Conservation (phyloP, 1,139 yeast species). For the Arxiozyma heterogenica region DNA sequence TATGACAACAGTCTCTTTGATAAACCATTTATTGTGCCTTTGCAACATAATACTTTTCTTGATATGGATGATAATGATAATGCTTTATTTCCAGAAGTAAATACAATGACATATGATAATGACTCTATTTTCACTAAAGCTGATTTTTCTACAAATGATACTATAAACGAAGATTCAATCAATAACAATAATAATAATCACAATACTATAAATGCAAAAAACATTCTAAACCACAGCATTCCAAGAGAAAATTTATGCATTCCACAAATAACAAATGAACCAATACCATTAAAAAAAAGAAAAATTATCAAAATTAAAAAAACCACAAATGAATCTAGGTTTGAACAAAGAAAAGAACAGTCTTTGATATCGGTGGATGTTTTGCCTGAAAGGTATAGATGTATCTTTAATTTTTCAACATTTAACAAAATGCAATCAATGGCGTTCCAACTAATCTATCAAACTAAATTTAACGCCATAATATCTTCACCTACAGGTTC, state of each 20-base stretch:
- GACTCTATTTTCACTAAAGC: slow-evolving; percentile 1
- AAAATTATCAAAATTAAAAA: neutral
- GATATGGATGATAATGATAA: slow-evolving; percentile 16
- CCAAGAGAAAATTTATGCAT: neutral
- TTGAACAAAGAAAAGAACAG: neutral
- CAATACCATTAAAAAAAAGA: slow-evolving; percentile 2
- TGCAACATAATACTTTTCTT: slow-evolving; percentile 17
- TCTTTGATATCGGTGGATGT: slow-evolving; percentile 2
- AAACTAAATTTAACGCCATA: slow-evolving; percentile 36
- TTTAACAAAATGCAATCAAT: slow-evolving; percentile 46
- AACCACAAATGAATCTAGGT: neutral
- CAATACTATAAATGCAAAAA: neutral
- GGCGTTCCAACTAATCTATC: slow-evolving; percentile 34
- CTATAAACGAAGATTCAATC: slow-evolving; percentile 8
- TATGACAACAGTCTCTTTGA: neutral
- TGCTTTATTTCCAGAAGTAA: slow-evolving; percentile 1
- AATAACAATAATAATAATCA: neutral
- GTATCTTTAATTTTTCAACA: slow-evolving; percentile 32
- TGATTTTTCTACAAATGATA: slow-evolving; percentile 4
- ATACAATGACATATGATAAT: neutral
- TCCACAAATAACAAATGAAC: neutral
- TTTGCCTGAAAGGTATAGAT: slow-evolving; percentile 28
- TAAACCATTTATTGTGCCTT: slow-evolving; percentile 15
- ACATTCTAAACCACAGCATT: neutral
- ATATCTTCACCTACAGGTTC: slow-evolving; percentile 50